These are phyloP conservation scores for Aciculosporium take DNA, from an alignment of 2,329 filamentous ascomycete species.

Conservation along the genomic window DNA sequence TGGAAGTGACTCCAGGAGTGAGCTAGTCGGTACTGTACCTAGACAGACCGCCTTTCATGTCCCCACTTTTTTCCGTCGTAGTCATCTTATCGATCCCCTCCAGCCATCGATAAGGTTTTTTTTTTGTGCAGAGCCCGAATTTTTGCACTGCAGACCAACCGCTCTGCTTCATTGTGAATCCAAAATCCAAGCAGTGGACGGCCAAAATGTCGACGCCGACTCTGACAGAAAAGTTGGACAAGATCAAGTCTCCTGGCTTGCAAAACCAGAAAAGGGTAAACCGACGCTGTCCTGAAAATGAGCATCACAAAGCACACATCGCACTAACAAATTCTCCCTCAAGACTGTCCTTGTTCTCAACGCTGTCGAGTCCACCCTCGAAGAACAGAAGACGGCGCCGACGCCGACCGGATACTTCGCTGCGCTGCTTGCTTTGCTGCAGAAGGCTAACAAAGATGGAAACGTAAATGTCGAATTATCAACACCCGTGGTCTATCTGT, in stretches of 20 bases:
- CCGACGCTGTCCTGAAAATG: background rate
- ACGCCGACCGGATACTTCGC: constrained; percentile 91
- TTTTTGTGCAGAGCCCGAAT: constrained; percentile 6
- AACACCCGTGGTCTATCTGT: constrained; percentile 81
- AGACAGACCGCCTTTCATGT: no score
- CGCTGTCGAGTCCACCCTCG: constrained; percentile 84
- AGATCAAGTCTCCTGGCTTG: constrained; percentile 91
- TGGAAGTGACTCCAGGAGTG: background rate
- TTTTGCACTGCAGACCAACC: constrained; percentile 4
- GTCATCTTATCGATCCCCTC: constrained; percentile 10
- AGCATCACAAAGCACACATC: background rate
- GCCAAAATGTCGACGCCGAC: constrained; percentile 28
- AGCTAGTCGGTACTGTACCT: no score
- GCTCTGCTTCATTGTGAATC: background rate
- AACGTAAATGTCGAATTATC: constrained; percentile 70
- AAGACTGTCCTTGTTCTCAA: constrained; percentile 76
- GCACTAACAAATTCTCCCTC: background rate
- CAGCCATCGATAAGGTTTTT: constrained; percentile 13
- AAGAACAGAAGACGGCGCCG: constrained; percentile 69
- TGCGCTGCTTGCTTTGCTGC: constrained; percentile 77
- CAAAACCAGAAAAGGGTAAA: constrained; percentile 86
- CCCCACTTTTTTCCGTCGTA: background rate
- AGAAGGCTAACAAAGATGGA: constrained; percentile 56
- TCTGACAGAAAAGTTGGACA: constrained; percentile 83
- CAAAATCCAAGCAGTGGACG: constrained; percentile 6